Percentiles rank a stretch among this genome's conserved stretches.
Evolutionary conservation across 345 rosid species (phyloP).

Genomic region (Corchorus capsularis): DNA sequence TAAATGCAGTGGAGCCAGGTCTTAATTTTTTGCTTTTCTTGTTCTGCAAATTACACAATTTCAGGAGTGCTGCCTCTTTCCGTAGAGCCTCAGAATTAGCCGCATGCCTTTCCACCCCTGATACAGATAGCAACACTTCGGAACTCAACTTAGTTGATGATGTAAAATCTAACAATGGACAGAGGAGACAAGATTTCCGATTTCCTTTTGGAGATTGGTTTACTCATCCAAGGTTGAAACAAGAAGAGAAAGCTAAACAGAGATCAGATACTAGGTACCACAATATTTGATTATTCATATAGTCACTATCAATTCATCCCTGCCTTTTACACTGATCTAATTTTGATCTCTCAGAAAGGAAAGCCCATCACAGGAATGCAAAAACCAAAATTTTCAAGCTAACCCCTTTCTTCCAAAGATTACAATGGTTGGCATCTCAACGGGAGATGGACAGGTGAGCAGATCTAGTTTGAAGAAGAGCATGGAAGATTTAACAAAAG

Average conservation of each 20-base stretch:
- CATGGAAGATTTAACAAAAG: slow-evolving; percentile 72
- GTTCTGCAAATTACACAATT: slow-evolving; percentile 12
- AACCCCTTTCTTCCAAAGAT: slow-evolving; percentile 95
- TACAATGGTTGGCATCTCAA: slow-evolving; percentile 96
- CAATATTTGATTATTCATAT: background rate
- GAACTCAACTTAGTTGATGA: slow-evolving; percentile 40
- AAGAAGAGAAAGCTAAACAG: slow-evolving; percentile 31
- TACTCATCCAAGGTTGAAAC: slow-evolving; percentile 47
- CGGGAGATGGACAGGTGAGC: slow-evolving; percentile 78
- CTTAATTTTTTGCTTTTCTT: background rate
- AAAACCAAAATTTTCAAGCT: slow-evolving; percentile 38
- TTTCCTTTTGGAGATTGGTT: slow-evolving; percentile 75
- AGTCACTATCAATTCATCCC: slow-evolving; percentile 3
- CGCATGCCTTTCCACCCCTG: slow-evolving; percentile 35
- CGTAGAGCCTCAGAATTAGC: slow-evolving; percentile 57
- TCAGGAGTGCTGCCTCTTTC: slow-evolving; percentile 78
- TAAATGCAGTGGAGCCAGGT: background rate
- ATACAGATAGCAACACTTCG: slow-evolving; percentile 37
- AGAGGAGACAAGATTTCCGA: slow-evolving; percentile 46
- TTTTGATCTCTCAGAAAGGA: slow-evolving; percentile 33
- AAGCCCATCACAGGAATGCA: slow-evolving; percentile 31
- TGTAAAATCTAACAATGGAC: slow-evolving; percentile 26
- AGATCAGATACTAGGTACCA: slow-evolving; percentile 44
- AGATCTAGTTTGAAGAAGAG: slow-evolving; percentile 82
- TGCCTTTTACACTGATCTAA: slow-evolving; percentile 6